Percentiles rank a stretch among this genome's conserved stretches.
Conservation (phyloP, 805 yeast genomes). For the Cephaloascus albidus region DNA sequence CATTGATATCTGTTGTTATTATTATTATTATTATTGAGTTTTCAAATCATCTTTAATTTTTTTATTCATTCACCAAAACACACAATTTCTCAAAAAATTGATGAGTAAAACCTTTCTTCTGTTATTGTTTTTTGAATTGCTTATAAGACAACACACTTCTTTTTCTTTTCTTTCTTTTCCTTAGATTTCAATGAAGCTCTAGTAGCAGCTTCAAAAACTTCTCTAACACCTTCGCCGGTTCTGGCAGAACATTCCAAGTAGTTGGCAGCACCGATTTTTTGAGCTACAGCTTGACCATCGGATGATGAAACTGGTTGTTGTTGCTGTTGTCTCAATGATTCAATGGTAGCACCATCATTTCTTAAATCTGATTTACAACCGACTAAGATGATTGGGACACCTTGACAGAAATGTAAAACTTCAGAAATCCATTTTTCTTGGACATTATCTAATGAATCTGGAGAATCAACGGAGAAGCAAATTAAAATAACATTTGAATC, state of each 20-base stretch:
- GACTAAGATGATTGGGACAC: conserved; percentile 67
- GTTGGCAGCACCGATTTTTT: conserved; percentile 78
- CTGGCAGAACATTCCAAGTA: conserved; percentile 91
- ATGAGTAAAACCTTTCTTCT: too few species aligned
- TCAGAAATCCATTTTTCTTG: conserved; percentile 86
- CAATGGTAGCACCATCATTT: conserved; percentile 70
- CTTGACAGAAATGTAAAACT: conserved; percentile 73
- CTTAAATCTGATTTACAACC: conserved; percentile 90
- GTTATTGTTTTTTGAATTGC: too few species aligned
- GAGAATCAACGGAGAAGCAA: conserved; percentile 64
- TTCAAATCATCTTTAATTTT: too few species aligned
- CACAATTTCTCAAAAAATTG: too few species aligned
- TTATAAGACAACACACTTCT: conserved; percentile 65
- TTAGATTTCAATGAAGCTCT: conserved; percentile 77
- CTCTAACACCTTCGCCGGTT: conserved; percentile 85
- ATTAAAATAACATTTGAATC: conserved; percentile 69
- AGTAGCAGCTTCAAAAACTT: conserved; percentile 88
- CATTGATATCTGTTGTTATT: neutral
- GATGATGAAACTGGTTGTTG: conserved; percentile 74
- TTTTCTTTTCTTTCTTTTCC: conserved; percentile 50
- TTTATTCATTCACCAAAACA: too few species aligned
- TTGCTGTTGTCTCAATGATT: conserved; percentile 62
- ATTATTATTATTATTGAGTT: neutral
- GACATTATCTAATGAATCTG: conserved; percentile 60
- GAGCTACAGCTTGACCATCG: conserved; percentile 83